Evolutionary conservation across 768 basidiomycete species (phyloP), one percentile per base, ranked within the genome.

Genomic region (Exsudoporus frostii): DNA sequence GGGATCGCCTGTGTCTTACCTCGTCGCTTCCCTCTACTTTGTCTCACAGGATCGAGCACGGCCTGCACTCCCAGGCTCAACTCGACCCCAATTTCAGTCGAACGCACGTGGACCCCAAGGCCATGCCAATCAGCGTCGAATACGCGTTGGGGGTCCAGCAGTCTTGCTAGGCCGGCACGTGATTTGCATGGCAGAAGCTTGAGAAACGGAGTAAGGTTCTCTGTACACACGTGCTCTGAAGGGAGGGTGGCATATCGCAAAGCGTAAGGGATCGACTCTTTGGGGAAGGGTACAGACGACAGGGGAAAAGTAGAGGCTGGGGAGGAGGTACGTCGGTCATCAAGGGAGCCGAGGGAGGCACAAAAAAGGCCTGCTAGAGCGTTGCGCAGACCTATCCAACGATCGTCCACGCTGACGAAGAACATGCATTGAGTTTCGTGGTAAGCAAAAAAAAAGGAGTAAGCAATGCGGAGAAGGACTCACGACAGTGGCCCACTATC

Each of bases 81-180:
- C 65, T 88, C 82, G 20, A 92, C 75, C 15, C 82, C 86, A 32
- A 67, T 69, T 39, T 76, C 73, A 20, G 74, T 75, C 76, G 85
- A 90, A 22, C 78, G 68, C 3, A 92, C 89, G 65, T 92, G 87
- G 1, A 96, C 74, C 9, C 86, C 82, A 65, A 98, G 81, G 1
- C 90, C 89, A 63, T 96, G 92, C 90, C 92, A 97, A 61, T 92
- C 86, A 5, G 91, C 89, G 58, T 92, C 90, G 60, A 98, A 94
- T 4, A 96, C 71, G 4, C 77, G 79, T 60, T 96, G 91, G 0
- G 92, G 89, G 64, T 94, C 91, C 40, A 98, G 75, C 22, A 98
- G 77, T 15, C 72, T 76, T 0, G 92, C 90, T 20, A 98, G 78
- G 13, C 97, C 95, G 0, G 94, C 92, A 19, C 79, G 74, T 6